Evolutionary conservation across 176 grass and related monocot species (phyloP).

Genomic region (Areca catechu): DNA sequence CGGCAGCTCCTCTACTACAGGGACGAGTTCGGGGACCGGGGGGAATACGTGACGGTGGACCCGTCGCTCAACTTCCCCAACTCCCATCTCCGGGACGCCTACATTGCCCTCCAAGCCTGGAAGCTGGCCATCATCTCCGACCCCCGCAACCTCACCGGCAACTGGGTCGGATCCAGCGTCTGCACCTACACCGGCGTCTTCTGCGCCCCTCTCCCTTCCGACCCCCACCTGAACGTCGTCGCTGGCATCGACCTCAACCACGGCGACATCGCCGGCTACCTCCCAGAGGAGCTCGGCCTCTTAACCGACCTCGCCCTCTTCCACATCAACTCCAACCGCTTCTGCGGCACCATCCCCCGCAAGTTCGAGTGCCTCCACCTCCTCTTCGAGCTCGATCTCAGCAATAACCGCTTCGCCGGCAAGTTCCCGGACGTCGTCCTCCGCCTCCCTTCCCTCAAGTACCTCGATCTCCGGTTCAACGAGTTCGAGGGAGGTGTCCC

Average conservation of each 20-base stretch:
- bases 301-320: constrained; percentile 69
- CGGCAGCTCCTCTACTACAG: constrained; percentile 33
- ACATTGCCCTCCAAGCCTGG: constrained; percentile 90
- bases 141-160: constrained; percentile 51
- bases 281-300: constrained; percentile 77
- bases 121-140: constrained; percentile 86
- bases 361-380: constrained; percentile 42
- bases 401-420: constrained; percentile 92
- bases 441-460: constrained; percentile 44
- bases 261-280: constrained; percentile 80
- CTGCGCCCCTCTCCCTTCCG: constrained; percentile 47
- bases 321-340: constrained; percentile 86
- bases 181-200: constrained; percentile 77
- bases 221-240: constrained; percentile 23
- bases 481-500: constrained; percentile 86
- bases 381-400: constrained; percentile 87
- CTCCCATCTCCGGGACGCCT: constrained; percentile 56
- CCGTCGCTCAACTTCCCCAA: constrained; percentile 54
- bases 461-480: constrained; percentile 87
- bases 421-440: constrained; percentile 64
- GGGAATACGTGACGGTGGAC: constrained; percentile 29
- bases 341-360: constrained; percentile 61
- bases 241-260: constrained; percentile 92
- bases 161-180: constrained; percentile 61
- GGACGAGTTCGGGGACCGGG: constrained; percentile 28